Base-by-base conservation (phyloP, 768 basidiomycete species). In the Russula lepida region DNA sequence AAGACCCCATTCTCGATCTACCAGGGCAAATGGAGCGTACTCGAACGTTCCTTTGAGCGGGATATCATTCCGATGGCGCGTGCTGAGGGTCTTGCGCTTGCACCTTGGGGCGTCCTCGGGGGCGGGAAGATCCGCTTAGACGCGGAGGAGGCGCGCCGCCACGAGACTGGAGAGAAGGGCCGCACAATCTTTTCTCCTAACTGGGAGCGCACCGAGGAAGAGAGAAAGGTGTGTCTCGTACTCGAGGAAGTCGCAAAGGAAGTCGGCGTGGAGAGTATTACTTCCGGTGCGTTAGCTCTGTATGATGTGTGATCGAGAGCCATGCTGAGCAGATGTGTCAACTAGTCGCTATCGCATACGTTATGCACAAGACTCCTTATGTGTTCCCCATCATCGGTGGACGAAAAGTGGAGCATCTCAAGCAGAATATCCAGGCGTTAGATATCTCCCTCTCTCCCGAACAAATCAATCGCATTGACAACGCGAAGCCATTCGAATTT, bases 381-480 rank as follows among this genome's bases (percentile, higher is more conserved):
- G 79, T 81, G 0, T 82, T 82, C 70, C 80, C 80, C 0, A 73
- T 82, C 59, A 68, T 82, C 32, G 80, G 81, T 3, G 78, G 80
- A 0, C 74, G 80, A 54, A 84, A 81, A 65, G 69, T 81, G 47
- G 80, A 81, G 67, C 79, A 84, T 37, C 68, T 84, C 27, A 52
- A 72, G 46, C 74, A 75, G 46, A 84, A 83, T 66, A 57, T 83
- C 23, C 76, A 82, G 65, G 80, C 81, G 2, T 69, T 83, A 6
- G 73, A 76, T 11, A 78, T 84, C 39, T 63, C 71, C 0, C 75
- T 84, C 48, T 75, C 75, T 3, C 63, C 71, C 0, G 76, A 78
- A 46, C 80, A 83, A 21, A 77, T 82, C 39, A 69, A 72, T 39
- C 74, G 71, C 46, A 63, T 84, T 11, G 81, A 84, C 54, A 68